Conservation (phyloP, 176 grass and related monocot species). For the Elymus sibiricus region DNA sequence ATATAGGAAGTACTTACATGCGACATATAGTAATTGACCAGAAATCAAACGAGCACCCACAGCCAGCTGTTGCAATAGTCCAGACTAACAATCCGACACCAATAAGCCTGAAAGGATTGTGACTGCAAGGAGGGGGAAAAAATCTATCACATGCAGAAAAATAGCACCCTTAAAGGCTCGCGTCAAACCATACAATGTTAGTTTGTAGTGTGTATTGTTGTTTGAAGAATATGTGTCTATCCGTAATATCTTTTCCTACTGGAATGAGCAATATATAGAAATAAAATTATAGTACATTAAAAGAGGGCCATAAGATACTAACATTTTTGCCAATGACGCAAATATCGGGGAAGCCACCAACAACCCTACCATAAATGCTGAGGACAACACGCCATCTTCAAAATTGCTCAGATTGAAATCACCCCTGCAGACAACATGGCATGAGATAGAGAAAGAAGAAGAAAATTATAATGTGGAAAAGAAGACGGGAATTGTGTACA, state of each 20-base stretch:
- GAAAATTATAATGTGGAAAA: no score
- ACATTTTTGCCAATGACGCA: constrained; percentile 86
- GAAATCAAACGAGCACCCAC: constrained; percentile 90
- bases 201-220: neutral
- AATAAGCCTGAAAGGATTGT: constrained; percentile 99
- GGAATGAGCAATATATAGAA: neutral
- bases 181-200: neutral
- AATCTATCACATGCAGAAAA: constrained; percentile 3
- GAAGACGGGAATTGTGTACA: no score
- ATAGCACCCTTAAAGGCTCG: neutral
- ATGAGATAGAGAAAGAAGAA: no score
- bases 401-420: constrained; percentile 90
- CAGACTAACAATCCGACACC: constrained; percentile 90
- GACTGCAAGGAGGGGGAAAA: constrained; percentile 38
- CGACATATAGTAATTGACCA: constrained; percentile 98
- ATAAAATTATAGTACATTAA: neutral
- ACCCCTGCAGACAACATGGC: constrained; percentile 47
- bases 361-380: constrained; percentile 98
- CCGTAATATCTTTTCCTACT: neutral
- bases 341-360: constrained; percentile 87
- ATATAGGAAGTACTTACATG: constrained; percentile 57
- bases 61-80: constrained; percentile 95
- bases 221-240: neutral
- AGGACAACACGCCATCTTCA: constrained; percentile 96
- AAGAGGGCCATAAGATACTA: constrained; percentile 1